Evolutionary conservation across 371 early-diverging fungal genomes (phyloP), one percentile per base, ranked within the genome.

Genomic region (Globomyces sp.): DNA sequence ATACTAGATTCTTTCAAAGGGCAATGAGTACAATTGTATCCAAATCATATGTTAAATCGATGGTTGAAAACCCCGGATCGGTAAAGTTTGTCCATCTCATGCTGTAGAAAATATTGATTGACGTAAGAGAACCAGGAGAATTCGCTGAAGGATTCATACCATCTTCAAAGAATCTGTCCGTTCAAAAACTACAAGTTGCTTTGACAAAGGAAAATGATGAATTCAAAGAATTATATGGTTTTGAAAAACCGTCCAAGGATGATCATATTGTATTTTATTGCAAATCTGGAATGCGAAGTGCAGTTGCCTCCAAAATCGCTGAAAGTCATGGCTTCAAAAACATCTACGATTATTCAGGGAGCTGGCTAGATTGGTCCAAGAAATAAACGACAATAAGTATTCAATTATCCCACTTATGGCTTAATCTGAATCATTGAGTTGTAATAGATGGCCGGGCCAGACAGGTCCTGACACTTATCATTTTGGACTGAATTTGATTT

Each of bases 161-260:
- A 55, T 39, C 55, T 39, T 36, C 55, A 24, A 55, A 39, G n/a
- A 55, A 34, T 39, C 36, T 55, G 10, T 55, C 55, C 4, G 55
- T 55, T 4, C 36, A 55, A 6, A 40, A 55, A n/a, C 40, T 55
- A 5, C 40, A 55, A 2, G 37, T 39, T 39, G 55, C 55, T 5
- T 40, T 55, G 36, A 4, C 55, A 55, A 1, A 39, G 40, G 5
- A 36, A 6, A 6, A 36, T 55, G 55, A 6, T 6, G 55, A 55
- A 40, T 55, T 55, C n/a, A 55, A 39, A 9, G 40, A 55, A 55
- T 39, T 9, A n/a, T 55, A 55, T 55, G 55, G 55, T 2, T 55
- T 55, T 39, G 6, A 5, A 39, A 3, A 9, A 39, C 55, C 55
- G 1, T 55, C 55, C 0, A 55, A 55, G n/a, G 2, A 36, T n/a